Conservation (phyloP, 2,329 filamentous ascomycete genomes). For the Cordyceps cicadae region DNA sequence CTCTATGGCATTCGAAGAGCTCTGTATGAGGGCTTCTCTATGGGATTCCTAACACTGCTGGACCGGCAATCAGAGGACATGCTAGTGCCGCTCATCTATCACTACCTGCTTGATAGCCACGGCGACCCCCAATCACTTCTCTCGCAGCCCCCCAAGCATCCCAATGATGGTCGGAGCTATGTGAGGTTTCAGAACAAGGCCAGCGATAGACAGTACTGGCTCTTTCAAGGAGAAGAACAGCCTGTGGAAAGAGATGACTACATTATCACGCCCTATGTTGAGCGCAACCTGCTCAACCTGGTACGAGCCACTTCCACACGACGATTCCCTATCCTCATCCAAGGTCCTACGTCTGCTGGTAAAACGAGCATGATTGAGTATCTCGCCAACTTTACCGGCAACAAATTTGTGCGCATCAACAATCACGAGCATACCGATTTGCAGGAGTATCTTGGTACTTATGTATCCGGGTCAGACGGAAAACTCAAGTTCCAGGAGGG, state of each 20-base stretch:
- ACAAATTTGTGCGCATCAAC: conserved; percentile 97
- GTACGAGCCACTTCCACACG: conserved; percentile 88
- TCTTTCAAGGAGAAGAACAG: conserved; percentile 63
- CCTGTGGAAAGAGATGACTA: conserved; percentile 72
- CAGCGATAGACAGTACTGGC: conserved; percentile 73
- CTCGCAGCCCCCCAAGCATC: conserved; percentile 67
- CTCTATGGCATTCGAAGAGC: conserved; percentile 79
- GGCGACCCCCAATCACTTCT: conserved; percentile 63
- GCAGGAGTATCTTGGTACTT: conserved; percentile 94
- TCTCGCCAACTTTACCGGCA: conserved; percentile 89
- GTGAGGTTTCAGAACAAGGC: conserved; percentile 65
- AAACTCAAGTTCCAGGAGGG: conserved; percentile 88
- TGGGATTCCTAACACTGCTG: conserved; percentile 92
- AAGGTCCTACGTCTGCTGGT: conserved; percentile 92
- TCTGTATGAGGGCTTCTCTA: conserved; percentile 90
- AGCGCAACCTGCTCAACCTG: conserved; percentile 88
- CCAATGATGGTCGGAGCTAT: conserved; percentile 67
- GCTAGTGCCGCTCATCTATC: conserved; percentile 69
- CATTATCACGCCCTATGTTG: conserved; percentile 92
- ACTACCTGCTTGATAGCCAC: conserved; percentile 66
- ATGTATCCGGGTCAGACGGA: conserved; percentile 77
- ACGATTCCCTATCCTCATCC: conserved; percentile 86
- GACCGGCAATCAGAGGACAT: conserved; percentile 72
- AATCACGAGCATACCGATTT: conserved; percentile 98
- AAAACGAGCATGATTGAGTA: conserved; percentile 99